Conservation (phyloP, 495 filamentous ascomycete genomes). For the Neurospora cerealis region DNA sequence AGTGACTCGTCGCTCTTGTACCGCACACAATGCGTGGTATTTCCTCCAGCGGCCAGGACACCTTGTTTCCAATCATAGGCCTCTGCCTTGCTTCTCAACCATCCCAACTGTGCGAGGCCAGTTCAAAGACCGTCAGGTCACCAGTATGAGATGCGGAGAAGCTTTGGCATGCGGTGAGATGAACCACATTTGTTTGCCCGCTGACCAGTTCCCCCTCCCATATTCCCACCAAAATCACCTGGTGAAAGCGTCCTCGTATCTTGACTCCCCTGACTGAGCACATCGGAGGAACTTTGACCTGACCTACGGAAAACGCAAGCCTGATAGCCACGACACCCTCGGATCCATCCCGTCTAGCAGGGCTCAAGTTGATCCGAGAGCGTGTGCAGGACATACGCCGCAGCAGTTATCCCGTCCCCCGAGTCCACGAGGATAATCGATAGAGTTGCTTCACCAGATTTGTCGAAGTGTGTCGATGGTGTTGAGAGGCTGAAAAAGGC, state of each 20-base stretch:
- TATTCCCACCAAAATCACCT: not conserved
- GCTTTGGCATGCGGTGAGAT: not conserved
- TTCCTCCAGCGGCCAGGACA: not conserved
- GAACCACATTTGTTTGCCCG: not conserved
- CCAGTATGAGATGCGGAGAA: not conserved
- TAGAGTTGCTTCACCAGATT: not conserved
- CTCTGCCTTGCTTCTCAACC: not conserved
- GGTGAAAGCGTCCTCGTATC: not conserved
- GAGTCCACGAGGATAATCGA: not conserved
- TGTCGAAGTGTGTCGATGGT: not conserved
- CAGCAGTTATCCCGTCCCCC: slow-evolving; percentile 15
- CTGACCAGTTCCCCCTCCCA: not conserved
- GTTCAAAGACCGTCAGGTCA: not conserved
- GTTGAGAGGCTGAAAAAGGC: not conserved
- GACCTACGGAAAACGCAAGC: slow-evolving; percentile 16
- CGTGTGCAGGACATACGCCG: slow-evolving; percentile 5
- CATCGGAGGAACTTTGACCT: slow-evolving; percentile 22
- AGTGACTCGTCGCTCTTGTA: not conserved
- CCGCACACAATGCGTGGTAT: not conserved
- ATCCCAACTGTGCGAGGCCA: not conserved
- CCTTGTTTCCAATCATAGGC: not conserved
- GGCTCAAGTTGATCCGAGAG: not conserved
- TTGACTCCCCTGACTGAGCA: not conserved
- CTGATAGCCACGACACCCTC: not conserved
- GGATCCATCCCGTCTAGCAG: slow-evolving; percentile 12